Percentiles rank a stretch among this genome's conserved stretches.
These are phyloP conservation scores for Cutaneotrichosporon mucoides DNA, from an alignment of 1,284 basidiomycete species.

Conservation along the genomic window DNA sequence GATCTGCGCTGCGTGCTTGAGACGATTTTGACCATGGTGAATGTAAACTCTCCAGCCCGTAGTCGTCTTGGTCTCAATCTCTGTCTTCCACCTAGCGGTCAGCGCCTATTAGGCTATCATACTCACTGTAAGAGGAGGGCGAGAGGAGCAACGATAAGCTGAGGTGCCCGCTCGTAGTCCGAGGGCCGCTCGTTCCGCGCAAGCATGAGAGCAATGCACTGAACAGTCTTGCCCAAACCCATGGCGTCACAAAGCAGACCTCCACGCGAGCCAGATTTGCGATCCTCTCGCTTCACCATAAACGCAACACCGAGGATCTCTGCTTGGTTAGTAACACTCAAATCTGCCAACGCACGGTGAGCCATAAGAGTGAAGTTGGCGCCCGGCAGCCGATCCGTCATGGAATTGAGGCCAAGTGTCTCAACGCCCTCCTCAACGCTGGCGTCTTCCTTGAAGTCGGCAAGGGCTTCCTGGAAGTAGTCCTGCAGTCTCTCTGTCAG, in stretches of 20 bases:
- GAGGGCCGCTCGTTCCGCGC: slow-evolving; percentile 37
- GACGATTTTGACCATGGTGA: slow-evolving; percentile 43
- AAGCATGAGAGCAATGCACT: slow-evolving; percentile 46
- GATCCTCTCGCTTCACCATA: slow-evolving; percentile 44
- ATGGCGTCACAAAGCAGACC: slow-evolving; percentile 45
- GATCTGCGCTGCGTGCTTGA: slow-evolving; percentile 28
- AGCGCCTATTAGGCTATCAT: background rate
- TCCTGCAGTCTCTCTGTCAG: slow-evolving; percentile 24
- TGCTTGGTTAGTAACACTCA: background rate
- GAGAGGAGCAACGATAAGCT: slow-evolving; percentile 49
- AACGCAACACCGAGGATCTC: slow-evolving; percentile 45
- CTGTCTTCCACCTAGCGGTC: slow-evolving; percentile 42
- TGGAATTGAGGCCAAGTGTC: slow-evolving; percentile 23
- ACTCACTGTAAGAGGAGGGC: slow-evolving; percentile 46
- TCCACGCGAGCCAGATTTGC: slow-evolving; percentile 30
- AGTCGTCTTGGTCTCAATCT: slow-evolving; percentile 48
- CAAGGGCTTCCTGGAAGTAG: slow-evolving; percentile 35
- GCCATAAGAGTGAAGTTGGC: slow-evolving; percentile 40
- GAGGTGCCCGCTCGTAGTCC: slow-evolving; percentile 35
- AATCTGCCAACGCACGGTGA: slow-evolving; percentile 32
- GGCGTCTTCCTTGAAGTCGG: slow-evolving; percentile 35
- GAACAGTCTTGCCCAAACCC: slow-evolving; percentile 49
- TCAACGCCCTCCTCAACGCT: slow-evolving; percentile 32
- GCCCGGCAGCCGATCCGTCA: slow-evolving; percentile 26
- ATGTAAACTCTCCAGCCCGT: slow-evolving; percentile 33